Percentiles rank a stretch among this genome's conserved stretches.
These are phyloP conservation scores for Paradendryphiella salina DNA, from an alignment of 2,329 filamentous ascomycete genomes.

Conservation along the genomic window DNA sequence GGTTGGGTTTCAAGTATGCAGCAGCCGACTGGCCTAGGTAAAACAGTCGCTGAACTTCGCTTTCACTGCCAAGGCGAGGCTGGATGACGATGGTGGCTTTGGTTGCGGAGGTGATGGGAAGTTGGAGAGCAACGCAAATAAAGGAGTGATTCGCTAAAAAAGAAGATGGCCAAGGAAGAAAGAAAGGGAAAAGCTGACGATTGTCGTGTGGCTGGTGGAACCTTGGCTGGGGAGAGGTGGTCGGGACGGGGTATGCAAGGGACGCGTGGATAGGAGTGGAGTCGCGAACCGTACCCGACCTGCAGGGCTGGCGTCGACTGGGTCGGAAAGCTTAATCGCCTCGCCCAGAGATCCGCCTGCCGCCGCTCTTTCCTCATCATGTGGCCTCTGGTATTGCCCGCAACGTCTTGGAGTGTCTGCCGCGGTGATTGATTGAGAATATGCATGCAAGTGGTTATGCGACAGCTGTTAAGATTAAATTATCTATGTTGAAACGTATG, in stretches of 20 bases:
- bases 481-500: slow-evolving; percentile 6
- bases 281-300: slow-evolving; percentile 1
- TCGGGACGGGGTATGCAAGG: slow-evolving; percentile 18
- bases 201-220: slow-evolving; percentile 19
- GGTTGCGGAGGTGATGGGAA: not conserved
- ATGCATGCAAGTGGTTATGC: not conserved
- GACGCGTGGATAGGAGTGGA: slow-evolving; percentile 17
- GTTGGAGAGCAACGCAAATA: not conserved
- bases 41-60: not conserved
- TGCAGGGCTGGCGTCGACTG: slow-evolving; percentile 8
- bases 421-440: not conserved
- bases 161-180: not conserved
- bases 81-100: not conserved
- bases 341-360: slow-evolving; percentile 6
- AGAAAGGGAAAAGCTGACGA: slow-evolving; percentile 3
- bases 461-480: slow-evolving; percentile 1
- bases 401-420: not conserved
- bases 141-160: slow-evolving; percentile 2
- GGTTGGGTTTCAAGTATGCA: slow-evolving; percentile 8
- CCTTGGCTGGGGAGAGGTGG: slow-evolving; percentile 18
- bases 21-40: not conserved
- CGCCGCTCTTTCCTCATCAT: not conserved
- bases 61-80: not conserved
- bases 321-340: slow-evolving; percentile 9
- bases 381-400: not conserved